These are phyloP conservation scores for Lachnellula occidentalis DNA, from an alignment of 2,329 filamentous ascomycete genomes.

Conservation along the genomic window DNA sequence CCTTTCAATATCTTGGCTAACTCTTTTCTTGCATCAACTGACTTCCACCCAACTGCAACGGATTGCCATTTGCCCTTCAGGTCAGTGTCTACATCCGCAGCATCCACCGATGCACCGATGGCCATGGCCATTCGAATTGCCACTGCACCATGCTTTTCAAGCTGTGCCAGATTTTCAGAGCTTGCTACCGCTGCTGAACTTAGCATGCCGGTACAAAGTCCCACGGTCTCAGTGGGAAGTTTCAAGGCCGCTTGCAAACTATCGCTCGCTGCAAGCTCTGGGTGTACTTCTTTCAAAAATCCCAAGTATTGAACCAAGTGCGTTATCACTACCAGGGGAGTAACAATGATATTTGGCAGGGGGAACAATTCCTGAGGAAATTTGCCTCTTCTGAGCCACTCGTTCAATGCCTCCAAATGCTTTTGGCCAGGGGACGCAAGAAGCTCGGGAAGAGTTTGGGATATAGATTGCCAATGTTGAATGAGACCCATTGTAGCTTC, in stretches of 20 bases:
- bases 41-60: neutral
- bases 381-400: conserved; percentile 15
- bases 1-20: neutral
- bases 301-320: conserved; percentile 35
- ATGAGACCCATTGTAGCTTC: conserved; percentile 17
- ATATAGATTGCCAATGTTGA: conserved; percentile 11
- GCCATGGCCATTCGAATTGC: conserved; percentile 7
- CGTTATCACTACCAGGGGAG: conserved; percentile 34
- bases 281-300: neutral
- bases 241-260: neutral
- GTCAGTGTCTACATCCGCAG: conserved; percentile 5
- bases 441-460: conserved; percentile 13
- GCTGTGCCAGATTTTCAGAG: conserved; percentile 23
- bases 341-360: conserved; percentile 32
- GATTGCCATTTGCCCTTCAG: neutral
- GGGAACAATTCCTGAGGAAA: conserved; percentile 7
- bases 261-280: neutral
- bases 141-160: conserved; percentile 33
- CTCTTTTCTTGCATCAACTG: conserved; percentile 9
- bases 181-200: conserved; percentile 34
- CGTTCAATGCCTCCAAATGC: conserved; percentile 11
- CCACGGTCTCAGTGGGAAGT: conserved; percentile 25
- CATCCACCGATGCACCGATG: conserved; percentile 10
- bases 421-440: conserved; percentile 7
- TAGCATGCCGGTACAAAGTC: conserved; percentile 39